phyloP scores from a whole-genome alignment of 495 filamentous ascomycete genomes.

The Lepidopterella palustris region DNA sequence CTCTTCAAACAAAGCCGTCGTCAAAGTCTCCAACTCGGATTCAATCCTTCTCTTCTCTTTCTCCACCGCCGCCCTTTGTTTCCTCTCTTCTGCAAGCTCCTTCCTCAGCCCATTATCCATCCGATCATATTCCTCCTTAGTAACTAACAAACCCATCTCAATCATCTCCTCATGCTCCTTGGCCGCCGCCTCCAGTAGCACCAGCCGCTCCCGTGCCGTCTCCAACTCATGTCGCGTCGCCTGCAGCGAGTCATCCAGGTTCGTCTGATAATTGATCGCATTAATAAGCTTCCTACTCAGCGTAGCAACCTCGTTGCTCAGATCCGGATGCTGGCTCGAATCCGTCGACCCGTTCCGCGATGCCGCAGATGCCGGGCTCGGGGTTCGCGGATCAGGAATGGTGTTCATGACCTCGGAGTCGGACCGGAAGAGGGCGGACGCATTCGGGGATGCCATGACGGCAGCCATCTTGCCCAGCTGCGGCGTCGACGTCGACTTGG shows the following conservation, averaged over 20 bases:
- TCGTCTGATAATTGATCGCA: conserved; percentile 95
- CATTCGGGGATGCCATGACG: not conserved
- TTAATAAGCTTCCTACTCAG: conserved; percentile 93
- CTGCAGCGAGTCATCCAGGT: conserved; percentile 79
- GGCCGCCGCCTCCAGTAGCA: conserved; percentile 59
- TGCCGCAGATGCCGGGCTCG: conserved; percentile 14
- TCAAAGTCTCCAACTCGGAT: conserved; percentile 80
- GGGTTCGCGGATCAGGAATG: conserved; percentile 30
- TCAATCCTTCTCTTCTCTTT: conserved; percentile 70
- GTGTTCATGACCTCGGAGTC: conserved; percentile 30
- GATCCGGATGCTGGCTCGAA: conserved; percentile 55
- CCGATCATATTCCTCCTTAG: conserved; percentile 58
- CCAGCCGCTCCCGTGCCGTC: conserved; percentile 58
- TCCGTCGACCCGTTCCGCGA: conserved; percentile 24
- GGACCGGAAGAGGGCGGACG: not conserved
- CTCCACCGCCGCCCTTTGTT: conserved; percentile 52
- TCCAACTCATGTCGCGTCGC: conserved; percentile 79
- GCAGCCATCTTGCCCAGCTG: conserved; percentile 18
- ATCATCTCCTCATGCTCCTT: conserved; percentile 68
- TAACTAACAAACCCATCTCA: conserved; percentile 62
- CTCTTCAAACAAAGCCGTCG: conserved; percentile 87
- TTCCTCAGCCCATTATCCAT: conserved; percentile 63
- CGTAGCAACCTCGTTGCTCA: conserved; percentile 81
- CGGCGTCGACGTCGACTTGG: conserved; percentile 29
- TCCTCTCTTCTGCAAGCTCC: conserved; percentile 57